These are phyloP conservation scores for Geotrichum cucujoidarum DNA, from an alignment of 1,139 yeast genomes.

Conservation along the genomic window DNA sequence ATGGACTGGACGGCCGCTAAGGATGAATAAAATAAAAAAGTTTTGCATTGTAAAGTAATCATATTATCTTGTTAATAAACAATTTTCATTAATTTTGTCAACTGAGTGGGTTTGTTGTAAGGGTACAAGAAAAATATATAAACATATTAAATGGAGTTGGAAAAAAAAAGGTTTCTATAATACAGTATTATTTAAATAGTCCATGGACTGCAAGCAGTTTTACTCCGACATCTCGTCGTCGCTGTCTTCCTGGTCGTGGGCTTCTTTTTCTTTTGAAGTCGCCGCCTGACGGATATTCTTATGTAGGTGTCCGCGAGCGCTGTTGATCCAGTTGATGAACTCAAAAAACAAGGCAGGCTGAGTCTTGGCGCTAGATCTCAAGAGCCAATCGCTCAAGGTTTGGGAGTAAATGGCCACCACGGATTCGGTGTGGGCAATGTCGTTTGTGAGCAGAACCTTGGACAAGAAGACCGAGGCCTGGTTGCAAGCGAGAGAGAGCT, in stretches of 20 bases:
- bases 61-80: too few species aligned
- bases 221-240: neutral
- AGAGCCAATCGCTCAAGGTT: conserved; percentile 60
- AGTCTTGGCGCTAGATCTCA: conserved; percentile 44
- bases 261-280: neutral
- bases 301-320: conserved; percentile 12
- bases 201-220: neutral
- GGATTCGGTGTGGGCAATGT: conserved; percentile 25
- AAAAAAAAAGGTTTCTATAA: neutral
- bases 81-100: too few species aligned
- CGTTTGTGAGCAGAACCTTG: conserved; percentile 45
- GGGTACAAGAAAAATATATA: too few species aligned
- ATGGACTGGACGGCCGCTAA: conserved; percentile 17
- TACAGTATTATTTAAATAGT: neutral
- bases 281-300: neutral
- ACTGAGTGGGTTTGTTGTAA: too few species aligned
- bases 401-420: conserved; percentile 54
- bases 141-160: neutral
- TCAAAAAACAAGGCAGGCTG: conserved; percentile 67
- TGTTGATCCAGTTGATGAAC: conserved; percentile 66
- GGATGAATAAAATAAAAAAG: neutral
- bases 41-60: neutral
- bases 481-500: conserved; percentile 53
- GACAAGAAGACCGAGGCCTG: conserved; percentile 60
- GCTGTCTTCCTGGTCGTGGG: neutral